phyloP scores from a whole-genome alignment of 768 basidiomycete genomes.

The Lentinula raphanica region DNA sequence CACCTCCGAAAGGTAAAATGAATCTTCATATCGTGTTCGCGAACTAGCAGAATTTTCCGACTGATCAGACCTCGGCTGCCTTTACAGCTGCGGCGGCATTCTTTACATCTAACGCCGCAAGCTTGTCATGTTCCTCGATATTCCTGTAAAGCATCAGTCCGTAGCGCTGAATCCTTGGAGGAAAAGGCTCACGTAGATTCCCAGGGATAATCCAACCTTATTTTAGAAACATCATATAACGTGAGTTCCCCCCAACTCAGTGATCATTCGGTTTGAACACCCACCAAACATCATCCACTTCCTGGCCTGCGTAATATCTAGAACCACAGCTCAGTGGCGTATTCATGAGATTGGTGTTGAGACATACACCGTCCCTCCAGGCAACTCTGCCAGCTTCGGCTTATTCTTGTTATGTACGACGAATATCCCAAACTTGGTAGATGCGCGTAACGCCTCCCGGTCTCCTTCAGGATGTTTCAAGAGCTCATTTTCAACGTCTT shows the following conservation, averaged over 20 bases:
- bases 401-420: constrained; percentile 95
- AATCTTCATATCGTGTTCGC: too few species aligned
- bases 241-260: not conserved
- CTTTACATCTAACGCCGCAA: constrained; percentile 38
- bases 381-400: constrained; percentile 72
- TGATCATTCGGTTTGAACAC: too few species aligned
- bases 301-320: constrained; percentile 81
- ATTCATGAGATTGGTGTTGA: too few species aligned
- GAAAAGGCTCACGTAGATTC: constrained; percentile 59
- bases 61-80: not conserved
- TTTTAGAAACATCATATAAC: constrained; percentile 9
- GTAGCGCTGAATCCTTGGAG: not conserved
- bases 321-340: too few species aligned
- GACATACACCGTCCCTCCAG: constrained; percentile 59
- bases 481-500: constrained; percentile 78
- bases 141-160: constrained; percentile 36
- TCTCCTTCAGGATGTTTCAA: constrained; percentile 63
- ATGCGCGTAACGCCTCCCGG: constrained; percentile 55
- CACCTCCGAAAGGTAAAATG: too few species aligned
- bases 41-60: too few species aligned
- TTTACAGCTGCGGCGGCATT: not conserved
- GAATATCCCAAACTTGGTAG: constrained; percentile 85
- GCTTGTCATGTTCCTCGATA: constrained; percentile 71
- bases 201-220: constrained; percentile 84
- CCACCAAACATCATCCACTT: constrained; percentile 70